Evolutionary conservation across 305 asterid species (phyloP), one percentile per base, ranked within the genome.

Genomic region (Solanum aculeatissimum): DNA sequence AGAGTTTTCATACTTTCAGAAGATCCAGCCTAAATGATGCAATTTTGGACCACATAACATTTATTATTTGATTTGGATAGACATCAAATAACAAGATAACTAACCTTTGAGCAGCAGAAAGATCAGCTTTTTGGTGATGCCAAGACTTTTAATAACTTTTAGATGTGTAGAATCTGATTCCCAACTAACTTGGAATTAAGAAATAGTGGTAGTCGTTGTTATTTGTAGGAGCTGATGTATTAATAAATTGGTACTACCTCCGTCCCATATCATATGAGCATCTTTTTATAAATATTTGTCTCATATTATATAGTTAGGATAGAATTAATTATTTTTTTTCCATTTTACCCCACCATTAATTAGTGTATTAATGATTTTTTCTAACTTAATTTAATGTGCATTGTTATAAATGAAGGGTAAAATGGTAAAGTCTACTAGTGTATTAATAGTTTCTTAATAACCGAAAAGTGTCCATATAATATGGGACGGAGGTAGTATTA

Each of bases 81-180:
- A 29, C 62, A 81, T 62, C 15, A 23, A 23, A 63, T 2, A 63
- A 25, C 35, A 2, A 14, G 29, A 45, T 72, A 19, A 13, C 40
- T 55, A 66, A 69, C 82, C 68, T 80, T 60, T 75, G n/a, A 77
- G 40, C 42, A 49, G 63, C 63, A 77, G 86, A 83, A 42, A 68
- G 85, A 82, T 74, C 89, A 87, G 55, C 11, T 58, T 32, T 68
- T 49, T 27, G 69, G 81, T 83, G 80, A 62, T 82, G 62, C 18
- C 57, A 45, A 45, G n/a, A 63, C 12, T 49, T 49, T 49, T 5
- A 63, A 16, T 77, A 19, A 53, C 58, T 85, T 68, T 68, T 0
- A 47, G 49, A 82, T 82, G 10, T 58, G 13, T 63, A 60, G 84
- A 62, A 45, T n/a, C 78, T 82, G 58, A 63, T 42, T 49, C 75